Conservation (phyloP, 2,329 filamentous ascomycete species). For the Nakataea oryzae region DNA sequence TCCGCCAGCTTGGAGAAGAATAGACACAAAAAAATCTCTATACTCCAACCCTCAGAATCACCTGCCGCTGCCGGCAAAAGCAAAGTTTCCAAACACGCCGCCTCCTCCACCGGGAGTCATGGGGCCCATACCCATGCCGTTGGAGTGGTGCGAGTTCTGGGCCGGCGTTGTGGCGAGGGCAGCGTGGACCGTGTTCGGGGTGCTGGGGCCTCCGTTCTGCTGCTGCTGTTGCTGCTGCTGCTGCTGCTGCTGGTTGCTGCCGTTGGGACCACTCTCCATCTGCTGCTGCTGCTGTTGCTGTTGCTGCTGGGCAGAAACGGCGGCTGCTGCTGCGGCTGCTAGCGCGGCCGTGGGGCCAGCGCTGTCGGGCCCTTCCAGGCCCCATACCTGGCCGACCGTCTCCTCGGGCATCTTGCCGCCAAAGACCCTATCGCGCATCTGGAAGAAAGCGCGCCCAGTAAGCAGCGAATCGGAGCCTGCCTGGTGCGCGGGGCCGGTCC, state of each 20-base stretch:
- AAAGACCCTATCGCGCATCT: conserved; percentile 81
- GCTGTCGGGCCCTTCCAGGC: conserved; percentile 65
- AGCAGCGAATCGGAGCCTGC: conserved; percentile 89
- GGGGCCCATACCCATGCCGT: conserved; percentile 50
- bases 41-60: neutral
- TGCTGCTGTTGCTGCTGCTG: conserved; percentile 24
- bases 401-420: conserved; percentile 70
- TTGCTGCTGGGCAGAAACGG: conserved; percentile 2
- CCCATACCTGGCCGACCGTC: conserved; percentile 87
- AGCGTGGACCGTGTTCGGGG: conserved; percentile 53
- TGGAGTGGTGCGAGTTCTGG: conserved; percentile 51
- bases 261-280: conserved; percentile 12
- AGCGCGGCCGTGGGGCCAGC: conserved; percentile 15
- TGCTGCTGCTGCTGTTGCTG: conserved; percentile 13
- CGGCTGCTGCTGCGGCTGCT: conserved; percentile 5
- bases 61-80: conserved; percentile 25
- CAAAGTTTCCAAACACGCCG: conserved; percentile 67
- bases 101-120: conserved; percentile 71
- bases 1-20: neutral
- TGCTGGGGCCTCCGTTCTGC: conserved; percentile 36
- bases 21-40: neutral
- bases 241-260: conserved; percentile 21
- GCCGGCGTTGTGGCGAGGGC: conserved; percentile 51
- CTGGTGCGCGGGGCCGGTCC: conserved; percentile 79
- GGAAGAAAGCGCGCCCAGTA: conserved; percentile 91